Evolutionary conservation across 768 basidiomycete genomes (phyloP).

Genomic region (Amanita thiersii): DNA sequence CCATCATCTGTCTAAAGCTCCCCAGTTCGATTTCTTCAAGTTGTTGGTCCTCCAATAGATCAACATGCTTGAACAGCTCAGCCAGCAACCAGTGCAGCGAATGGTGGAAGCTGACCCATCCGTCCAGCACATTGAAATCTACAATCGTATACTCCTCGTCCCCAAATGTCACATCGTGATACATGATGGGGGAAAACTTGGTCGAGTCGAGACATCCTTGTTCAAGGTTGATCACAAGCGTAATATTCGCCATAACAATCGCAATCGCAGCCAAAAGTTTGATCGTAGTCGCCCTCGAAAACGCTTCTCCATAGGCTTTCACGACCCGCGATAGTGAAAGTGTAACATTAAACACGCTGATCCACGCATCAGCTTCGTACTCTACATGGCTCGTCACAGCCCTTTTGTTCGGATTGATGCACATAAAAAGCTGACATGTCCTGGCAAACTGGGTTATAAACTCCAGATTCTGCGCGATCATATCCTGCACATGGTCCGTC

Average conservation of each 20-base stretch:
- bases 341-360: constrained; percentile 92
- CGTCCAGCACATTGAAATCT: constrained; percentile 70
- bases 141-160: constrained; percentile 51
- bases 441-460: constrained; percentile 66
- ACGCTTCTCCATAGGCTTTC: constrained; percentile 85
- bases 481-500: constrained; percentile 68
- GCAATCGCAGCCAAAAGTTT: constrained; percentile 62
- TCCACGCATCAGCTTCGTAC: constrained; percentile 96
- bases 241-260: constrained; percentile 62
- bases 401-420: constrained; percentile 84
- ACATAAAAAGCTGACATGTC: constrained; percentile 87
- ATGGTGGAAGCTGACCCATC: constrained; percentile 91
- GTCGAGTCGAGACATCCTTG: constrained; percentile 59
- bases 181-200: constrained; percentile 54
- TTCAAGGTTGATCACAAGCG: constrained; percentile 61
- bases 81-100: constrained; percentile 87
- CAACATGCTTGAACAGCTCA: constrained; percentile 80
- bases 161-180: constrained; percentile 64
- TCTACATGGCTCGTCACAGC: constrained; percentile 82
- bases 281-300: constrained; percentile 43
- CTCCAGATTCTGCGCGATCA: constrained; percentile 62
- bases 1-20: constrained; percentile 53
- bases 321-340: constrained; percentile 83
- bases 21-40: constrained; percentile 43
- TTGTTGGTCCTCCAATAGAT: constrained; percentile 49